phyloP scores from a whole-genome alignment of 2,329 filamentous ascomycete genomes.

The Colletotrichum karsti region DNA sequence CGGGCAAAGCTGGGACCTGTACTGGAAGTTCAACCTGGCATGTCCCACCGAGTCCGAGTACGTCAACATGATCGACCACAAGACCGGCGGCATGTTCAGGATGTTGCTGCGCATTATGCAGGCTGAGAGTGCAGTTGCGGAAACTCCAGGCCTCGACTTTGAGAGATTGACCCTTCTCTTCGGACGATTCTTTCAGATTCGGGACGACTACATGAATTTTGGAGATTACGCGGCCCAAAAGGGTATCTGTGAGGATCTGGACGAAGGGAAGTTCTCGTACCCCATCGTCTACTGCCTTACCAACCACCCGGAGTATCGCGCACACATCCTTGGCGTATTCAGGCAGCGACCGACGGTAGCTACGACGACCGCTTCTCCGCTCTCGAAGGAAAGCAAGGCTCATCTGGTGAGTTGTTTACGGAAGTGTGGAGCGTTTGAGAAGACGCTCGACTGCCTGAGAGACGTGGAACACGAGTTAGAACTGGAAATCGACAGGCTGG shows the following conservation, averaged over 20 bases:
- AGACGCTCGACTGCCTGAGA: background rate
- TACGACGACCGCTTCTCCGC: background rate
- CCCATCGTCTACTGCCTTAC: background rate
- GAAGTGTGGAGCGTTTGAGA: too few relatives aligned
- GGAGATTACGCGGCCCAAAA: constrained; percentile 43
- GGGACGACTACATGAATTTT: constrained; percentile 43
- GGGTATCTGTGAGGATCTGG: constrained; percentile 49
- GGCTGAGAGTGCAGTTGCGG: background rate
- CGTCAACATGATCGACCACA: constrained; percentile 36
- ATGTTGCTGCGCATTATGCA: constrained; percentile 30
- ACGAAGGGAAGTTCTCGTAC: constrained; percentile 39
- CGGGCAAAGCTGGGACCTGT: constrained; percentile 38
- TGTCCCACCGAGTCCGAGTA: constrained; percentile 36
- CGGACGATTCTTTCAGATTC: constrained; percentile 40
- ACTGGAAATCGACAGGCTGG: background rate
- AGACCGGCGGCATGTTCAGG: constrained; percentile 34
- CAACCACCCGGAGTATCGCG: background rate
- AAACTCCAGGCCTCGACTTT: too few relatives aligned
- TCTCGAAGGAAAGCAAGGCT: background rate
- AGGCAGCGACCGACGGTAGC: background rate
- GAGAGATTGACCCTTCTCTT: constrained; percentile 30
- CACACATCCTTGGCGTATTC: background rate
- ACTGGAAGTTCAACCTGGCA: constrained; percentile 32
- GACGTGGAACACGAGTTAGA: background rate
- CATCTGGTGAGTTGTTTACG: background rate